These are phyloP conservation scores for Claviceps purpurea DNA, from an alignment of 2,329 filamentous ascomycete species.

Conservation along the genomic window DNA sequence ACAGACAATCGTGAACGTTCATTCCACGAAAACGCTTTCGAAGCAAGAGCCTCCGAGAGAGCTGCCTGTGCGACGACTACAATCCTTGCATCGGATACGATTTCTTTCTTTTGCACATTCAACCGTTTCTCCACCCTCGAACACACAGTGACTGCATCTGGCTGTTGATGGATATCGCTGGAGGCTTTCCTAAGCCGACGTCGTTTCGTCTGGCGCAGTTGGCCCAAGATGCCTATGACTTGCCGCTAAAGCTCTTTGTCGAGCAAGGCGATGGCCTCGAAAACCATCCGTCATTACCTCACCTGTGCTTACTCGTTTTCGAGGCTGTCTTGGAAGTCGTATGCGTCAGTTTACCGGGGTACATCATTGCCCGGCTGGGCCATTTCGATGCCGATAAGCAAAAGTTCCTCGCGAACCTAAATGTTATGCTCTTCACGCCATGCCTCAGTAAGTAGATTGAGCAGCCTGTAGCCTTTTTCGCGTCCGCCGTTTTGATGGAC, in stretches of 20 bases:
- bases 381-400: constrained; percentile 94
- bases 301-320: constrained; percentile 73
- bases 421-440: constrained; percentile 91
- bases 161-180: constrained; percentile 23
- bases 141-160: neutral
- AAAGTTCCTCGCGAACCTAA: constrained; percentile 92
- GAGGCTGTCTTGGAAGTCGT: constrained; percentile 92
- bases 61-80: neutral
- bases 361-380: constrained; percentile 77
- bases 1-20: neutral
- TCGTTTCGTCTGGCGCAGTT: constrained; percentile 30
- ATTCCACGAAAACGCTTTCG: neutral
- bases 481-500: too few species aligned
- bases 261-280: constrained; percentile 26
- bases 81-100: neutral
- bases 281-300: constrained; percentile 50
- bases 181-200: constrained; percentile 26
- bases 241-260: constrained; percentile 26
- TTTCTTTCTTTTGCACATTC: neutral
- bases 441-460: constrained; percentile 61
- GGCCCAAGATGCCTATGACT: constrained; percentile 25
- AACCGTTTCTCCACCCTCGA: neutral
- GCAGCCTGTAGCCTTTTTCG: neutral
- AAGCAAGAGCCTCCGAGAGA: neutral
- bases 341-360: constrained; percentile 86